Percentiles rank a stretch among this genome's conserved stretches.
Evolutionary conservation across 202 grass and related monocot genomes (phyloP).

Genomic region (Sporobolus alterniflorus): DNA sequence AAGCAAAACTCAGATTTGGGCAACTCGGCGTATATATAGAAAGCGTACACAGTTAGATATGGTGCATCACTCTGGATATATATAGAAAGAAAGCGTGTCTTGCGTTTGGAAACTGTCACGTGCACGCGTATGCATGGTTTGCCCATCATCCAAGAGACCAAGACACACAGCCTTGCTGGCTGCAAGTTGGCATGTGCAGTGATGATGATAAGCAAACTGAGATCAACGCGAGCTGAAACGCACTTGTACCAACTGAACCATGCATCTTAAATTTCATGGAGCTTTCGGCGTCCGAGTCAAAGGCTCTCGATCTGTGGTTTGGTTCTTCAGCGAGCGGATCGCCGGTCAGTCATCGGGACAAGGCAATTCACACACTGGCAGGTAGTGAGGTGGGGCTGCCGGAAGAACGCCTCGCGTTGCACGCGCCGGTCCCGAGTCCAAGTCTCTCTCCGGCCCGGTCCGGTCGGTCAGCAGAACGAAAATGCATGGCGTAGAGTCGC

Average conservation of each 20-base stretch:
- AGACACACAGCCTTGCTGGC: too few species aligned
- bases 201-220: not conserved
- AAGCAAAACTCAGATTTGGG: too few species aligned
- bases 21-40: too few species aligned
- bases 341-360: slow-evolving; percentile 10
- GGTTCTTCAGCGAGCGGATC: not conserved
- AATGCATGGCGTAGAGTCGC: not conserved
- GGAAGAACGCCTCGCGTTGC: not conserved
- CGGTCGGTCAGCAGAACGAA: not conserved
- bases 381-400: too few species aligned
- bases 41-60: too few species aligned
- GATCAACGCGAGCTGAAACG: too few species aligned
- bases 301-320: not conserved
- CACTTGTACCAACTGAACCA: too few species aligned
- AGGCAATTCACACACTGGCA: not conserved
- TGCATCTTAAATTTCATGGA: not conserved
- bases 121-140: too few species aligned
- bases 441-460: not conserved
- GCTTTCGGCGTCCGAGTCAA: not conserved
- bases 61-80: too few species aligned
- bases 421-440: slow-evolving; percentile 12
- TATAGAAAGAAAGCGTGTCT: too few species aligned
- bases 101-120: too few species aligned
- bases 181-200: not conserved
- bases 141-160: too few species aligned